Conservation (phyloP, 2,329 filamentous ascomycete species). For the Fusarium falciforme region DNA sequence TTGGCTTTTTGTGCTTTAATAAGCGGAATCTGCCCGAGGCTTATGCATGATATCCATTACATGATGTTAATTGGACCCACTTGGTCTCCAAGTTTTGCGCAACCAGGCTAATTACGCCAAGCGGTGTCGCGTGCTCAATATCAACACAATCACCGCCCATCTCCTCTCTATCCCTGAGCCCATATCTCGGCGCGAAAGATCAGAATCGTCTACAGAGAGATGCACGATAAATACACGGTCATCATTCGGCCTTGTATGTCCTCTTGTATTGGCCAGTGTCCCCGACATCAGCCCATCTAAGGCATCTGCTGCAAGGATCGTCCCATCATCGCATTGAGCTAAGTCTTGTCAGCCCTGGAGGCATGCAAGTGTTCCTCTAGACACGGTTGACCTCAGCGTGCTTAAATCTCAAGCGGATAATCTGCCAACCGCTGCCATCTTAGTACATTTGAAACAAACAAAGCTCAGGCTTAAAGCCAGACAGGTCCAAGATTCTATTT, state of each 20-base stretch:
- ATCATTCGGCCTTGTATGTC: background rate
- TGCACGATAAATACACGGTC: background rate
- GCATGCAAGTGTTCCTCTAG: background rate
- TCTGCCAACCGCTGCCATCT: background rate
- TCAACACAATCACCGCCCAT: background rate
- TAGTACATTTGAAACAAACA: background rate
- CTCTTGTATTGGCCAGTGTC: background rate
- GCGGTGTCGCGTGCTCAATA: background rate
- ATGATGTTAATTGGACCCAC: background rate
- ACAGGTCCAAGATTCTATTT: background rate
- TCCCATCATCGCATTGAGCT: background rate
- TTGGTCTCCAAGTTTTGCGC: background rate
- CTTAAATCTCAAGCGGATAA: background rate
- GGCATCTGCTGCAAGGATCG: background rate
- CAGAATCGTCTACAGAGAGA: background rate
- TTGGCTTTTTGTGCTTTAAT: conserved; percentile 1
- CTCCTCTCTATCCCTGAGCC: background rate
- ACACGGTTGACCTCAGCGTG: background rate
- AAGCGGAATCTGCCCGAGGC: background rate
- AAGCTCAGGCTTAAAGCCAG: background rate
- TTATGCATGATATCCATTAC: background rate
- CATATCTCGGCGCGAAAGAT: background rate
- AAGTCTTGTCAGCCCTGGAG: background rate
- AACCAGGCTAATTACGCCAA: background rate
- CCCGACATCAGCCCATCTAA: background rate